Evolutionary conservation across 177 flowering plant genomes (phyloP).

Genomic region (Vitis hybrid): DNA sequence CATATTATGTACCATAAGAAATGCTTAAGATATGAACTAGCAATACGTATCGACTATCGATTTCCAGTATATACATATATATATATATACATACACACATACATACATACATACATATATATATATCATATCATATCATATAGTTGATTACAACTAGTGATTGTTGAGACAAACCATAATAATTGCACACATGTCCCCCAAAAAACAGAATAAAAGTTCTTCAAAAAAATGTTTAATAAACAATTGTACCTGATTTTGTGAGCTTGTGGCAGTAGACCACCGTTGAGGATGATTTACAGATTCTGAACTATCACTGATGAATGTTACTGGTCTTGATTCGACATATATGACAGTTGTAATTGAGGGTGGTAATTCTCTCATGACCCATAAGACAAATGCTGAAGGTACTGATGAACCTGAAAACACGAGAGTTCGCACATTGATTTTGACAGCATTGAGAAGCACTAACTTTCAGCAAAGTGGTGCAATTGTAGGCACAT

Average conservation of each 20-base stretch:
- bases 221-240: not conserved
- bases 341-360: conserved; percentile 27
- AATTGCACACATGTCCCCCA: not conserved
- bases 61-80: too few relatives aligned
- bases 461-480: too few relatives aligned
- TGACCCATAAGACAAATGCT: conserved; percentile 70
- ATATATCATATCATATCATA: too few relatives aligned
- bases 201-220: not conserved
- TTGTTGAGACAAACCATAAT: not conserved
- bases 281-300: conserved; percentile 38
- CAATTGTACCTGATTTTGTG: conserved; percentile 68
- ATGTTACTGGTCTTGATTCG: conserved; percentile 53
- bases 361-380: conserved; percentile 80
- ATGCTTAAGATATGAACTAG: too few relatives aligned
- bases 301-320: conserved; percentile 40
- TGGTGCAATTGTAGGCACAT: not conserved
- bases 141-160: too few relatives aligned
- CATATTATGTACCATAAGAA: too few relatives aligned
- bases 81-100: too few relatives aligned
- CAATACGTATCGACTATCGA: too few relatives aligned
- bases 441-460: not conserved
- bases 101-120: too few relatives aligned
- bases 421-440: not conserved
- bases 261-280: conserved; percentile 65
- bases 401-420: conserved; percentile 92